These are phyloP conservation scores for Chlamydomonas eustigma DNA, from an alignment of 139 green algal species.

Conservation along the genomic window DNA sequence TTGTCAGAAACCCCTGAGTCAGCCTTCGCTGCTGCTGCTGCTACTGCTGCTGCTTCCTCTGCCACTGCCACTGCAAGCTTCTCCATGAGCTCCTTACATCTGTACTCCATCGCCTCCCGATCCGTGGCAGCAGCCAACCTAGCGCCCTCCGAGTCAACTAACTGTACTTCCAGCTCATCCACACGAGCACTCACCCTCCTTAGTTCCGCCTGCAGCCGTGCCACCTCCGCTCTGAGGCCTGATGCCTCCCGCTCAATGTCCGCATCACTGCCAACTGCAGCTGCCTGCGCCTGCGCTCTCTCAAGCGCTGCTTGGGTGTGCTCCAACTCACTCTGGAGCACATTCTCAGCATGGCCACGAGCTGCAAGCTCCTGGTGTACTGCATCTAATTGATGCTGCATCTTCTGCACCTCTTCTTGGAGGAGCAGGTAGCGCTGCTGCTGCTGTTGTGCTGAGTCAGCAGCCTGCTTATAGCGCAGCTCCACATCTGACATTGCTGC, in stretches of 20 bases:
- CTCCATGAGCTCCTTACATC: neutral
- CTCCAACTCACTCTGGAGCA: slow-evolving; percentile 18
- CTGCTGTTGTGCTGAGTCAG: neutral
- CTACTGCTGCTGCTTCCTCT: neutral
- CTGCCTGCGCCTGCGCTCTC: slow-evolving; percentile 1
- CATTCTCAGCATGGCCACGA: neutral
- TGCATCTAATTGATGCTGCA: neutral
- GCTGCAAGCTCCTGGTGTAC: neutral
- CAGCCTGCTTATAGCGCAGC: neutral
- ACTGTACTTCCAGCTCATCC: neutral
- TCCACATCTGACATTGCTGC: slow-evolving; percentile 1
- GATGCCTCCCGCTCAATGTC: slow-evolving; percentile 21
- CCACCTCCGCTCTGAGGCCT: neutral
- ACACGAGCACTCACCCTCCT: neutral
- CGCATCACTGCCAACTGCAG: neutral
- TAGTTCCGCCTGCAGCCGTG: neutral
- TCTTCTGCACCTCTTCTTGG: neutral
- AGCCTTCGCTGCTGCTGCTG: neutral
- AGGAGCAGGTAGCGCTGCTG: neutral
- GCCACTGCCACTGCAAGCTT: neutral
- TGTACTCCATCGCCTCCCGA: neutral
- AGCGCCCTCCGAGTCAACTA: neutral
- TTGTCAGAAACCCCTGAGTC: neutral
- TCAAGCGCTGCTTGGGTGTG: slow-evolving; percentile 17
- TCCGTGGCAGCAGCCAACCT: neutral